Base-by-base conservation (phyloP, 1,139 yeast genomes). In the Saccharomyces hybrid region DNA sequence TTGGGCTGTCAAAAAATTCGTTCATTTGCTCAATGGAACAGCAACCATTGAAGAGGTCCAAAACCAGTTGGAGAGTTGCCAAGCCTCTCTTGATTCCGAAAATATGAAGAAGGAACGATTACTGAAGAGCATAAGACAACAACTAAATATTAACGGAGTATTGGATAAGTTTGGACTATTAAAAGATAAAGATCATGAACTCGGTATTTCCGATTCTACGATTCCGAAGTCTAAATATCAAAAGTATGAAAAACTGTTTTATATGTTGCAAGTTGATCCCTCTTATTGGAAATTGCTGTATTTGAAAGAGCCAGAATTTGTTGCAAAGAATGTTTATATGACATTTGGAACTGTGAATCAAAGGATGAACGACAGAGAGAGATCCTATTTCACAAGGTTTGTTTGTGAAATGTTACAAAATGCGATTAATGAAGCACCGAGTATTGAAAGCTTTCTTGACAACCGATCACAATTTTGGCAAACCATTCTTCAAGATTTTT, bases 191-290 rank as follows among this genome's bases (percentile, higher is more conserved):
- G 53, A 57, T 5, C 46, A 26, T 11, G 49, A 47, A 11, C 38
- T 52, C 8, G 34, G 52, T 3, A 49, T 50, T 46, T 44, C 57
- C 11, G 51, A 57, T 9, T 32, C 58, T 14, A 52, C 55, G 11
- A 50, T 60, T 19, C 60, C 68, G 5, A 54, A 54, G 19, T 54
- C 59, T n/a, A 59, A 55, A 34, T 61, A 57, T 51, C 62, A 65
- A 5, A 52, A 82, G 1, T 88, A 86, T 69, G 97, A 87, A 63
- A 85, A 88, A 7, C 69, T 93, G 54, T 85, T 93, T 62, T 93
- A 86, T 63, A 74, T 91, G 48, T 71, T 95, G 46, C 99, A 95
- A 67, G 88, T 96, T 0, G 89, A 88, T 64, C 90, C 97, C 0
- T 70, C 70, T 0, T 93, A 93, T 66, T 78, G 93, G 65, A 78